Evolutionary conservation across 31 red algal species (phyloP), one percentile per base, ranked within the genome.

Genomic region (Asparagopsis taxiformis): DNA sequence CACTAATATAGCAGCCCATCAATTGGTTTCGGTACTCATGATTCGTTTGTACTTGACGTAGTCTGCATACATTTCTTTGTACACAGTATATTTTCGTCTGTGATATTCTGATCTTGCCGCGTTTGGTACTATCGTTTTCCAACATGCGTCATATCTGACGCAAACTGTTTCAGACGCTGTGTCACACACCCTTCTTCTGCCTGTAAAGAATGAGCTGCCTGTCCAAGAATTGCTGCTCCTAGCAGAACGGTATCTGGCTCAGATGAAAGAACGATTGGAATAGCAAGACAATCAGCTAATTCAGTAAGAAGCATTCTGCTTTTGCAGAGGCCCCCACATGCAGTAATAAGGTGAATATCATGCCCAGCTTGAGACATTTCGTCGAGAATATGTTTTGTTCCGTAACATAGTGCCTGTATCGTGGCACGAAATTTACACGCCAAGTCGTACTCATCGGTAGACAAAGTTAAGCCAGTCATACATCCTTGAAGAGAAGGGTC

Each of bases 281-380:
- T n/a, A n/a, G n/a, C n/a, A n/a, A n/a, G n/a, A n/a, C n/a, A 77
- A 70, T 93, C 89, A 3, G 89, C 80, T 26, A 93, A 31, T 53
- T 76, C 74, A 24, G 31, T 67, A 10, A 85, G 44, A 74, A 93
- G 79, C 5, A 93, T 36, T 33, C 39, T 57, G 53, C 79, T 93
- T 61, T 93, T 85, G 48, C 72, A 74, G 29, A 78, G 68, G 24
- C 92, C 79, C 19, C 92, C 92, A 72, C 86, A 90, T 25, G 77
- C 73, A 29, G 71, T 72, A 31, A 96, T 70, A 1, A 79, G 28
- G 3, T 46, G 37, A 29, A 84, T 49, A 11, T 79, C 55, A 30
- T 90, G 77, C 3, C 86, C 73, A 6, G 72, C 70, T 8, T 51
- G 25, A 30, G 72, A 67, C 11, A 71, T 23, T 37, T 48, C 57